Evolutionary conservation across 78 protist species (phyloP).

Genomic region (Monosiga brevicollis): DNA sequence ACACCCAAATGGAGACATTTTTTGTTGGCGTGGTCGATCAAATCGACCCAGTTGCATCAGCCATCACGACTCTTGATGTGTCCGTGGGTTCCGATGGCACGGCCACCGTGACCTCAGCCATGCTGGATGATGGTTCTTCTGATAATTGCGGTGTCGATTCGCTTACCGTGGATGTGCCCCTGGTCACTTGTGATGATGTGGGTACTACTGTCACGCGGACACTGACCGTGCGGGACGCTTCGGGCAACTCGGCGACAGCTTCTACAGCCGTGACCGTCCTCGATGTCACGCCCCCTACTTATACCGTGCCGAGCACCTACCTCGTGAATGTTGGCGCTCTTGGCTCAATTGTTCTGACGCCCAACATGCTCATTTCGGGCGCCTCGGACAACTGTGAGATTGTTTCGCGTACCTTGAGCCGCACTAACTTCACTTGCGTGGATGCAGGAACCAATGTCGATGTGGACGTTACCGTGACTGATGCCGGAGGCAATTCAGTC

Average conservation of each 20-base stretch:
- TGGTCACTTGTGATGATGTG: background rate
- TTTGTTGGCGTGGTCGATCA: background rate
- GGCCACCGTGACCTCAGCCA: background rate
- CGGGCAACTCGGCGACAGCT: background rate
- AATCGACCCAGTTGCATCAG: background rate
- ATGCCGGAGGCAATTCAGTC: background rate
- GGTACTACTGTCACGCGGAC: background rate
- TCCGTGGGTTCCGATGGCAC: background rate
- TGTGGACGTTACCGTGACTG: background rate
- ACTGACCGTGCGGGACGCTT: background rate
- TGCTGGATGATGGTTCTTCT: background rate
- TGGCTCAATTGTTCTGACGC: too few relatives aligned
- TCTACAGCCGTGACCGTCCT: background rate
- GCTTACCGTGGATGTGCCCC: background rate
- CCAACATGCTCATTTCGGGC: too few relatives aligned
- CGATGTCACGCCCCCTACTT: background rate
- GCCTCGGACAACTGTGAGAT: background rate
- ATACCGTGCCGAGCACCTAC: background rate
- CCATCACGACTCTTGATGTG: background rate
- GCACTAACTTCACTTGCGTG: background rate
- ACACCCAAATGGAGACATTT: background rate
- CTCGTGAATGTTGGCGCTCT: background rate
- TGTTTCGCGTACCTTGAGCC: background rate
- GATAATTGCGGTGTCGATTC: background rate
- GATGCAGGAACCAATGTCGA: background rate